A percentile compares a stretch with the other conserved stretches of the same genome.
These are phyloP conservation scores for Quaeritorhiza haematococci DNA, from an alignment of 371 early-diverging fungal species.

Conservation along the genomic window DNA sequence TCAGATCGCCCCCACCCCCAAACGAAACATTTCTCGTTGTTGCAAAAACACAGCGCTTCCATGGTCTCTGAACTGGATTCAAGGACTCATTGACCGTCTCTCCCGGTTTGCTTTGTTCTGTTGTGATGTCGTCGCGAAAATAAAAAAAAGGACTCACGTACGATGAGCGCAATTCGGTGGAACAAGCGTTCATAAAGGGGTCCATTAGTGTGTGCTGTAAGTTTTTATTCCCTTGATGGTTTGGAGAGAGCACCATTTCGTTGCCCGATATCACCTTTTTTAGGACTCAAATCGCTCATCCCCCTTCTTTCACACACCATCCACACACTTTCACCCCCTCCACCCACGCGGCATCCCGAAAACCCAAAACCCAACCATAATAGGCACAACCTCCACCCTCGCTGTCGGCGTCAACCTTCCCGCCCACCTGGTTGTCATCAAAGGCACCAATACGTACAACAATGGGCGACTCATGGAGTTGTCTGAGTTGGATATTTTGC, in stretches of 20 bases:
- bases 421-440: conserved; percentile 83
- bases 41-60: no score
- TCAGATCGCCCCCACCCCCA: no score
- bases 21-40: no score
- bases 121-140: no score
- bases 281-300: no score
- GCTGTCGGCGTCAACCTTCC: conserved; percentile 95
- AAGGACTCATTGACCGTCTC: not conserved
- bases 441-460: conserved; percentile 63
- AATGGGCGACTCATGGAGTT: conserved; percentile 56
- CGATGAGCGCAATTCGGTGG: conserved; percentile 61
- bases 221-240: conserved; percentile 4
- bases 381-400: conserved; percentile 81
- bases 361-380: not conserved
- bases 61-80: not conserved
- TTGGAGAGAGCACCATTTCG: not conserved
- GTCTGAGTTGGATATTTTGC: conserved; percentile 68
- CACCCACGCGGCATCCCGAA: no score
- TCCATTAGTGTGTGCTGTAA: conserved; percentile 63
- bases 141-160: conserved; percentile 52
- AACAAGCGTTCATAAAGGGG: conserved; percentile 56
- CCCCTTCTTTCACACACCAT: no score
- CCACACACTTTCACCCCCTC: no score
- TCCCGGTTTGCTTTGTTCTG: no score
- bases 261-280: not conserved